A percentile compares a stretch with the other conserved stretches of the same genome.
These are phyloP conservation scores for Epichloe bromicola DNA, from an alignment of 2,329 filamentous ascomycete genomes.

Conservation along the genomic window DNA sequence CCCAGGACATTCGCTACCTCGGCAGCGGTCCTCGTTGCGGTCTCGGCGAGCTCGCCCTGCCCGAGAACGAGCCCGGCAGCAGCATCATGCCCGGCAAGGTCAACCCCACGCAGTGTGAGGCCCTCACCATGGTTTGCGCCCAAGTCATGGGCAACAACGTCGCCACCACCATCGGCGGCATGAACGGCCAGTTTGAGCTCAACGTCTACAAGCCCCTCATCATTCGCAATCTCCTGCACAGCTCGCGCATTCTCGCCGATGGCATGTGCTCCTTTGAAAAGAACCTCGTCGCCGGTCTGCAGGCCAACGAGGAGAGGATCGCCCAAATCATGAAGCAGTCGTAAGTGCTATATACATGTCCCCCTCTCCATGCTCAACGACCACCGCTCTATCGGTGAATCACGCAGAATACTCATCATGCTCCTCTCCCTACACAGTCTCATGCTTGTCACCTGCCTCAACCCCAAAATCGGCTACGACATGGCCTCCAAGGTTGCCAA, in stretches of 20 bases:
- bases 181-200: slow-evolving; percentile 96
- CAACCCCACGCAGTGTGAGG: slow-evolving; percentile 97
- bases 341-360: slow-evolving; percentile 35
- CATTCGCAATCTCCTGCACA: slow-evolving; percentile 91
- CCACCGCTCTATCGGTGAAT: not conserved
- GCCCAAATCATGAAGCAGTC: slow-evolving; percentile 83
- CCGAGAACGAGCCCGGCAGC: slow-evolving; percentile 95
- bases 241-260: slow-evolving; percentile 73
- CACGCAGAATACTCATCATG: not conserved
- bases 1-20: slow-evolving; percentile 94
- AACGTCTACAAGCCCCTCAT: slow-evolving; percentile 98
- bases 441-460: slow-evolving; percentile 96
- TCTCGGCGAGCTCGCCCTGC: slow-evolving; percentile 81
- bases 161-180: slow-evolving; percentile 83
- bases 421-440: slow-evolving; percentile 39
- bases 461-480: slow-evolving; percentile 94
- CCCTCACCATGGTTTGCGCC: slow-evolving; percentile 91
- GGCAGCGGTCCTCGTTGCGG: slow-evolving; percentile 93
- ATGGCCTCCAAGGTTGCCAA: slow-evolving; percentile 96
- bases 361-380: too few relatives aligned
- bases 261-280: slow-evolving; percentile 92
- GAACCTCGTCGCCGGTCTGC: slow-evolving; percentile 76
- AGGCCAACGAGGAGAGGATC: slow-evolving; percentile 92
- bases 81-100: slow-evolving; percentile 99
- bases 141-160: slow-evolving; percentile 98